Percentiles rank a stretch among this genome's conserved stretches.
Evolutionary conservation across 2,329 filamentous ascomycete species (phyloP).

Genomic region (Capronia americana): DNA sequence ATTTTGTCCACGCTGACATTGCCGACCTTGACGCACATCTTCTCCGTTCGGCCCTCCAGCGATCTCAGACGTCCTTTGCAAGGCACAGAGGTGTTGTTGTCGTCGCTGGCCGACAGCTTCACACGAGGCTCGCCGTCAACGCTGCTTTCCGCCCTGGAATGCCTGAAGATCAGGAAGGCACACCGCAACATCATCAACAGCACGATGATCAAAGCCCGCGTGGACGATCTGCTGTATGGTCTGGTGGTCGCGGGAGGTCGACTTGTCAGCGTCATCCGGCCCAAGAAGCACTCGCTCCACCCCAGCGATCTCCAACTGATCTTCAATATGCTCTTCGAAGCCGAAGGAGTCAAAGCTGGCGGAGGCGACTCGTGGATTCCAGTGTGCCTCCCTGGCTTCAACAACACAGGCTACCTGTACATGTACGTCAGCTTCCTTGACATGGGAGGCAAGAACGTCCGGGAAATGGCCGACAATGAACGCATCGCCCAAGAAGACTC

Average conservation of each 20-base stretch:
- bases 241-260: constrained; percentile 90
- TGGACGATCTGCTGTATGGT: constrained; percentile 84
- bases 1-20: constrained; percentile 94
- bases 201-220: constrained; percentile 78
- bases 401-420: constrained; percentile 94
- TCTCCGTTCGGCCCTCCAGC: constrained; percentile 88
- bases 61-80: constrained; percentile 88
- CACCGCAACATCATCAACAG: constrained; percentile 87
- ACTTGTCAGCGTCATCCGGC: constrained; percentile 91
- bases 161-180: constrained; percentile 86
- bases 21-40: constrained; percentile 83
- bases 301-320: constrained; percentile 94
- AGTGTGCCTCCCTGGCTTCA: constrained; percentile 93
- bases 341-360: constrained; percentile 85
- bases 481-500: constrained; percentile 64
- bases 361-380: constrained; percentile 99
- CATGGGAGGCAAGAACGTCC: constrained; percentile 57
- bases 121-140: constrained; percentile 89
- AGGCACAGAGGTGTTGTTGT: constrained; percentile 88
- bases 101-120: constrained; percentile 91
- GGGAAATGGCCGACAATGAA: constrained; percentile 49
- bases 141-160: constrained; percentile 88
- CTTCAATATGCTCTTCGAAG: constrained; percentile 99
- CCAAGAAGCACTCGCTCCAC: constrained; percentile 92
- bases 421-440: constrained; percentile 99